Percentiles rank a stretch among this genome's conserved stretches.
Evolutionary conservation across 208 protist species (phyloP).

Genomic region (Naegleria fowleri): DNA sequence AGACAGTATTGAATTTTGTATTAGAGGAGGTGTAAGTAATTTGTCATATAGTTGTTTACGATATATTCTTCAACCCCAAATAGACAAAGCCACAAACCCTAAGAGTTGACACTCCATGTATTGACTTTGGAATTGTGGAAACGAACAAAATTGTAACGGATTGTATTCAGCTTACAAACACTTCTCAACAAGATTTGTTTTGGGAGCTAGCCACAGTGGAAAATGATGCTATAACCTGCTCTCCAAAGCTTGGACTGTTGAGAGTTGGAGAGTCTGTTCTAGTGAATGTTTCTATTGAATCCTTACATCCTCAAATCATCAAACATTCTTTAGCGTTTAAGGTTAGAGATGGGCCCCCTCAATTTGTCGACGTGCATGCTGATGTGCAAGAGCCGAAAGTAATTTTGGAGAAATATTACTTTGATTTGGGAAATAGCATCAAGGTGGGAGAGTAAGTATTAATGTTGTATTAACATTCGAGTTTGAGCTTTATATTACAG

Average conservation of each 20-base stretch:
- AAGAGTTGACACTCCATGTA: not conserved
- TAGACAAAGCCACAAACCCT: not conserved
- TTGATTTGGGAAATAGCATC: not conserved
- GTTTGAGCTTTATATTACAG: not conserved
- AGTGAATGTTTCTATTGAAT: not conserved
- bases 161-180: not conserved
- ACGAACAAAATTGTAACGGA: not conserved
- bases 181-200: not conserved
- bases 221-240: not conserved
- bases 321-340: not conserved
- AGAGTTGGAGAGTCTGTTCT: not conserved
- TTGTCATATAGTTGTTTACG: too few species aligned
- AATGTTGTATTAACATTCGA: not conserved
- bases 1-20: not conserved
- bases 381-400: not conserved
- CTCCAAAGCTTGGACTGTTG: not conserved
- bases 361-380: not conserved
- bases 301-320: not conserved
- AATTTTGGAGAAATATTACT: not conserved
- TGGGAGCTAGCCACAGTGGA: not conserved
- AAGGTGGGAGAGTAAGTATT: not conserved
- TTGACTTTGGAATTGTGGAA: not conserved
- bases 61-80: too few species aligned
- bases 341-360: not conserved
- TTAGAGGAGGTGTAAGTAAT: not conserved